Conservation (phyloP, 176 grass and related monocot species). For the Avena insularis region DNA sequence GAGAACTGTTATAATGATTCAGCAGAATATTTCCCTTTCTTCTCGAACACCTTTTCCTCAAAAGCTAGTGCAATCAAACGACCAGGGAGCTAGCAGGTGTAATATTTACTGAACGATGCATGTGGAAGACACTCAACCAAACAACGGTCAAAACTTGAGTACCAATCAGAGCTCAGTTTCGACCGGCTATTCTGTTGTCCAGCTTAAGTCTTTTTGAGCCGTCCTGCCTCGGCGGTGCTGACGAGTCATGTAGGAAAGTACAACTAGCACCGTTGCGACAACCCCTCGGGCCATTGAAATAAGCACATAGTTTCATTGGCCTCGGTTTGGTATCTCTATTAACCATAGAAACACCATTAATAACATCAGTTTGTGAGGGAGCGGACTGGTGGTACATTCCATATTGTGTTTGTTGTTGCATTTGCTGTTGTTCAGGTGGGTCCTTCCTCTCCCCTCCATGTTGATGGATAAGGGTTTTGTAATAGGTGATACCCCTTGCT, state of each 20-base stretch:
- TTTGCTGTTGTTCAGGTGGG: constrained; percentile 32
- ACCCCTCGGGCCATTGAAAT: constrained; percentile 80
- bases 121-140: constrained; percentile 34
- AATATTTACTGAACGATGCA: constrained; percentile 49
- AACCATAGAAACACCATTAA: constrained; percentile 27
- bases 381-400: constrained; percentile 52
- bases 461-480: constrained; percentile 83
- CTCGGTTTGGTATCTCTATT: constrained; percentile 59
- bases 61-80: neutral
- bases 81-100: neutral
- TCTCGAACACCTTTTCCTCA: constrained; percentile 31
- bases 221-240: constrained; percentile 49
- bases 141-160: constrained; percentile 46
- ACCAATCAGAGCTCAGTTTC: constrained; percentile 44
- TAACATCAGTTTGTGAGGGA: constrained; percentile 41
- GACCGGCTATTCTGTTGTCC: constrained; percentile 77
- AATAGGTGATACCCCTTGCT: constrained; percentile 64
- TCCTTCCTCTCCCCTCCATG: constrained; percentile 86
- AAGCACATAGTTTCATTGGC: constrained; percentile 73
- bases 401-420: constrained; percentile 48
- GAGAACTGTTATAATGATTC: neutral
- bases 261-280: constrained; percentile 83
- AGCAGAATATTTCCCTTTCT: constrained; percentile 41
- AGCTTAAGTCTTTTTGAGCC: constrained; percentile 83
- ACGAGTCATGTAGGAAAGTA: constrained; percentile 76